Percentiles rank a stretch among this genome's conserved stretches.
Evolutionary conservation across 371 early-diverging fungal genomes (phyloP).

Genomic region (Capillidium heterosporum): DNA sequence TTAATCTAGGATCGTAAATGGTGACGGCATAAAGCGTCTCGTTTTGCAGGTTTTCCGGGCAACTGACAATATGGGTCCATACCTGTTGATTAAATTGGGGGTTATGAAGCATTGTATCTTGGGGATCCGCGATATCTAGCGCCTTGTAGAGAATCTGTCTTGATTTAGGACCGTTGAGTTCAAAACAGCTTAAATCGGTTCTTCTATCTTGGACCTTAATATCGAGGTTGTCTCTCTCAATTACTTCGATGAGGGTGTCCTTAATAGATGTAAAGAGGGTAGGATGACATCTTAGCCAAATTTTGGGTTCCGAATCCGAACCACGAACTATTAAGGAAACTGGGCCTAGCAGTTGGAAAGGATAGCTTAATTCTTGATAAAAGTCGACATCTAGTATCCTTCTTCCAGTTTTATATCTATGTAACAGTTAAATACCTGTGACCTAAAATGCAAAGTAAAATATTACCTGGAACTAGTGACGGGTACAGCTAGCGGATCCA

Average conservation of each 20-base stretch:
- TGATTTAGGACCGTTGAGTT: neutral
- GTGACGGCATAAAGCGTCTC: neutral
- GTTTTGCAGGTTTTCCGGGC: neutral
- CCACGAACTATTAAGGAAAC: neutral
- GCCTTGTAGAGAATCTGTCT: neutral
- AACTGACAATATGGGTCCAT: neutral
- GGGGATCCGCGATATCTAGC: neutral
- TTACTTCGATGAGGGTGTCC: too few species aligned
- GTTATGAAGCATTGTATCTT: neutral
- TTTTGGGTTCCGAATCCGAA: neutral
- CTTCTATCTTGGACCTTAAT: too few species aligned
- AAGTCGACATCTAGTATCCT: neutral
- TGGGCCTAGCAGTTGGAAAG: neutral
- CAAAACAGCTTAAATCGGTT: neutral
- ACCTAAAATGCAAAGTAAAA: neutral
- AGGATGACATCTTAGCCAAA: neutral
- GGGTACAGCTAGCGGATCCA: neutral
- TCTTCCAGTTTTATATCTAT: neutral
- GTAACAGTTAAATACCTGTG: neutral
- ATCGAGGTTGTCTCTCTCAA: too few species aligned
- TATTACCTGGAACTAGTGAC: neutral
- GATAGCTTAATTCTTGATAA: neutral
- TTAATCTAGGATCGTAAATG: neutral
- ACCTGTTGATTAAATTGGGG: neutral
- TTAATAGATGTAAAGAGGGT: neutral